Evolutionary conservation across 2,329 filamentous ascomycete genomes (phyloP).

Genomic region (Fusarium agapanthi): DNA sequence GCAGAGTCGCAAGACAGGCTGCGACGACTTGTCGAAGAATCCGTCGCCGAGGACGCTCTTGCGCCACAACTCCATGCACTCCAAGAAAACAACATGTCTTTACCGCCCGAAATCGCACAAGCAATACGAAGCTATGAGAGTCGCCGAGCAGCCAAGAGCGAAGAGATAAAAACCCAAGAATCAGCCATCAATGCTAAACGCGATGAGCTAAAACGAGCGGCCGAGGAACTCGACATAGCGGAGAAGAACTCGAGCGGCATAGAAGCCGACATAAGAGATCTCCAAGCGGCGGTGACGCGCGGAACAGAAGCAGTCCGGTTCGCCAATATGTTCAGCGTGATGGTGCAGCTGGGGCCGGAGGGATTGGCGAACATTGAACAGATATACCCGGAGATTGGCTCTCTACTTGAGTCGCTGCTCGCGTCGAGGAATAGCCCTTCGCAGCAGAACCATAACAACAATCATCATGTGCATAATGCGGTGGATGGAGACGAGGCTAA

Average conservation of each 20-base stretch:
- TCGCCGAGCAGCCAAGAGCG: conserved; percentile 36
- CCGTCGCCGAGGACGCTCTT: conserved; percentile 37
- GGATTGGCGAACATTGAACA: conserved; percentile 41
- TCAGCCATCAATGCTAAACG: conserved; percentile 28
- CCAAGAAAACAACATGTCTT: conserved; percentile 40
- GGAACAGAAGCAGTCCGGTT: conserved; percentile 38
- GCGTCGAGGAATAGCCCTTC: conserved; percentile 28
- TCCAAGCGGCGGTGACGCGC: conserved; percentile 35
- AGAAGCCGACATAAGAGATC: conserved; percentile 38
- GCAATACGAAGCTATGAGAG: conserved; percentile 41
- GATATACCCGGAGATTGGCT: conserved; percentile 44
- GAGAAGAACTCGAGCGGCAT: conserved; percentile 30
- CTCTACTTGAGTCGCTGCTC: conserved; percentile 38
- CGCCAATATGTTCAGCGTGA: conserved; percentile 40
- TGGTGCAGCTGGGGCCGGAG: conserved; percentile 40
- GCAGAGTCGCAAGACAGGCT: conserved; percentile 30
- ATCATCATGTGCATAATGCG: conserved; percentile 26
- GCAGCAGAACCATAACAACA: conserved; percentile 13
- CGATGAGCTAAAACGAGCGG: conserved; percentile 31
- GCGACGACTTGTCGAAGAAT: conserved; percentile 35
- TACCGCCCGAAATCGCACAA: conserved; percentile 41
- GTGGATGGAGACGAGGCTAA: conserved; percentile 25
- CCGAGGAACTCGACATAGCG: conserved; percentile 26
- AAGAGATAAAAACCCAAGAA: conserved; percentile 41
- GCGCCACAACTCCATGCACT: conserved; percentile 41